Evolutionary conservation across 192 early-diverging fungal species (phyloP), one percentile per base, ranked within the genome.

Genomic region (Dissophora ornata): DNA sequence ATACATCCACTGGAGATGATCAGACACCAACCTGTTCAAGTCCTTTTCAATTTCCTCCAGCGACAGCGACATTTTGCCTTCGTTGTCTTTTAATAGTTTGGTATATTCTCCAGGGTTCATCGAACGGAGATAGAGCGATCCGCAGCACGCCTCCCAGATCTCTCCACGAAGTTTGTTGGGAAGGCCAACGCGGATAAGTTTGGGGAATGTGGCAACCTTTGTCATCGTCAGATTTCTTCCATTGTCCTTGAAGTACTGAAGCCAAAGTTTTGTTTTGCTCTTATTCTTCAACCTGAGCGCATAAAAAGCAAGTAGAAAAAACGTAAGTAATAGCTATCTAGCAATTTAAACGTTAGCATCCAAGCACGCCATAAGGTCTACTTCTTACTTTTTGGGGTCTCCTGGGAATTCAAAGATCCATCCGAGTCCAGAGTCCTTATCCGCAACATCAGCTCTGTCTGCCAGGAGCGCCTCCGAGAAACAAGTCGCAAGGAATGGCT

Each of bases 11-110:
- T n/a, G n/a, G 19, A 53, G 9, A 12, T 8, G 13, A n/a, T 9
- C n/a, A 1, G 7, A 1, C 19, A 62, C 16, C 25, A 48, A 87
- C 85, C 92, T 85, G 58, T 94, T 97, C 62, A 98, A 74, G 64
- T 98, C 96, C 80, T 98, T 98, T 57, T 98, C 96, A 59, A 98
- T 98, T 74, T 97, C 96, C 40, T 96, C 96, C 0, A 90, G 89
- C 25, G 90, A 94, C 16, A 94, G 83, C 0, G 93, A 94, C n/a
- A 83, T 79, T 38, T 85, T 84, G 19, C 90, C 91, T 26, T 84
- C 82, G 47, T 96, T 87, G 44, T 92, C 87, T 30, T 82, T 69
- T 21, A 90, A 85, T n/a, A 95, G 67, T 36, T 81, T 80, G 41
- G 92, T 84, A 79, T 96, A 98, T 46, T 94, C 88, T 13, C 95